These are phyloP conservation scores for Brettanomyces sp. DNA, from an alignment of 805 yeast species.

Conservation along the genomic window DNA sequence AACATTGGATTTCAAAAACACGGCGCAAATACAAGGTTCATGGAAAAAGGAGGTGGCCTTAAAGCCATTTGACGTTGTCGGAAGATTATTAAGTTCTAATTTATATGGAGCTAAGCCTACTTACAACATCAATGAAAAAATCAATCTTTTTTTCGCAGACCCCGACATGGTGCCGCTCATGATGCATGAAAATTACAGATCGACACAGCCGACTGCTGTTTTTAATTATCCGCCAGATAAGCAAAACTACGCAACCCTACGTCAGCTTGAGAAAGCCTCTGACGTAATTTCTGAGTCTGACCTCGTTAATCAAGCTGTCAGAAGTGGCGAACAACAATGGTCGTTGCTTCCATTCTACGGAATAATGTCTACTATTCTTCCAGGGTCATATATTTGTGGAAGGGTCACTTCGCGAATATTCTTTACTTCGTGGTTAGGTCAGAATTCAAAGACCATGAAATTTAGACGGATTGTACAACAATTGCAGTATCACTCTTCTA, in stretches of 20 bases:
- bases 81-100: conserved; percentile 52
- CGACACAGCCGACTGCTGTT: conserved; percentile 45
- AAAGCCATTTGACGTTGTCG: conserved; percentile 86
- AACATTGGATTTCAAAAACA: conserved; percentile 50
- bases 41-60: conserved; percentile 90
- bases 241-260: conserved; percentile 43
- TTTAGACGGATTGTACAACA: conserved; percentile 75
- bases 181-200: conserved; percentile 89
- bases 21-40: conserved; percentile 49
- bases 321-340: conserved; percentile 93
- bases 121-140: conserved; percentile 67
- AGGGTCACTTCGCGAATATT: conserved; percentile 56
- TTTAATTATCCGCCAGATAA: conserved; percentile 17
- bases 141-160: conserved; percentile 87
- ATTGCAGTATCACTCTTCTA: conserved; percentile 76
- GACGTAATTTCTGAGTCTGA: conserved; percentile 83
- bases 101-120: conserved; percentile 43
- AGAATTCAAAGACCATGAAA: conserved; percentile 77
- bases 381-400: conserved; percentile 70
- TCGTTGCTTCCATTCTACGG: conserved; percentile 88
- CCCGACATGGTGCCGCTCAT: conserved; percentile 90
- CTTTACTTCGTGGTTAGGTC: conserved; percentile 85
- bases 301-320: conserved; percentile 68
- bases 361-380: conserved; percentile 73
- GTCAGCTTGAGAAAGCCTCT: conserved; percentile 68